Evolutionary conservation across 108 stramenopile genomes (phyloP), one percentile per base, ranked within the genome.

Genomic region (Chaetoceros muelleri): DNA sequence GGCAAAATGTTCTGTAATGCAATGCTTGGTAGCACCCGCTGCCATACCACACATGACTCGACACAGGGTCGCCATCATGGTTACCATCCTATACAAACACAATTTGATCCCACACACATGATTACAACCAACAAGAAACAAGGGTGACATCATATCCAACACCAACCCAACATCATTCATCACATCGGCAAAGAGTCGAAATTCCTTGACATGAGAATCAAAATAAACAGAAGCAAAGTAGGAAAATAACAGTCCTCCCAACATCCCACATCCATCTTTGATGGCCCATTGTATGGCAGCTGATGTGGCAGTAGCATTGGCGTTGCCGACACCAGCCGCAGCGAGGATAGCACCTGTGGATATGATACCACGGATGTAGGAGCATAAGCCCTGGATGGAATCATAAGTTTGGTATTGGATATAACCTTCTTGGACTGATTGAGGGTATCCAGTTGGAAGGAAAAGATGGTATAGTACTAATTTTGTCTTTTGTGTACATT

Each of bases 111-210:
- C 55, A 2, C 26, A 55, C 17, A 27, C 27, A 34, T 31, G 2
- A 5, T 56, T 24, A 18, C 5, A 66, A 49, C 30, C 28, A 46
- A 51, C 23, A n/a, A n/a, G n/a, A 53, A 52, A 28, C 44, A 71
- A 60, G 8, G 92, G 87, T 27, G 90, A 70, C n/a, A 87, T 40
- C 73, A 98, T 85, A 60, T 98, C 94, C 7, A 95, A 52, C 24
- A 89, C 80, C 28, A 97, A 69, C 7, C 85, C 95, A 22, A 93
- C 66, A 65, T 96, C 87, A 65, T 95, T 95, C 46, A 90, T 75
- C 30, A 96, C 69, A 78, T 98, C 96, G 17, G 96, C 96, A 67
- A 95, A 85, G 22, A 98, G 73, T 53, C 96, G 71, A 69, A 90
- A 98, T 70, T 95, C 90, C 69, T 93, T 91, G 34, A 93, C 91